Evolutionary conservation across 1,139 yeast genomes (phyloP).

Genomic region (Saccharomyces hybrid): DNA sequence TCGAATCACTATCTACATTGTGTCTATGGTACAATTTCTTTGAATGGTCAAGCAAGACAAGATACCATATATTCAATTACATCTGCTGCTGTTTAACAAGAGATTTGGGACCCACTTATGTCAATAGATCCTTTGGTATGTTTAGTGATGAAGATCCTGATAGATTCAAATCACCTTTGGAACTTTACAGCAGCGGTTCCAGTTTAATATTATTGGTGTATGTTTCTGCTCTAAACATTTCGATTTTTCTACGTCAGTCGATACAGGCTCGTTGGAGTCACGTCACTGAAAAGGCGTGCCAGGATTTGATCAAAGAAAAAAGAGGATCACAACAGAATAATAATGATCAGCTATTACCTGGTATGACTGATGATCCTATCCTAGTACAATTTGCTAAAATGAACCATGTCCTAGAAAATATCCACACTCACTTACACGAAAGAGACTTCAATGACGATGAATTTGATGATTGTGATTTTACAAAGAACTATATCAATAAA

Average conservation of each 20-base stretch:
- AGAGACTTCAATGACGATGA: constrained; percentile 22
- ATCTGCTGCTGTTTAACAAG: constrained; percentile 63
- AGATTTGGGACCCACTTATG: constrained; percentile 62
- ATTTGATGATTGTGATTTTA: constrained; percentile 17
- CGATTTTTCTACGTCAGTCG: constrained; percentile 32
- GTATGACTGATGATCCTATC: constrained; percentile 32
- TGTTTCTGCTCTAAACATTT: constrained; percentile 32
- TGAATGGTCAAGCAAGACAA: constrained; percentile 69
- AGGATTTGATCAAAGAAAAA: constrained; percentile 15
- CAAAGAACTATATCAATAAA: constrained; percentile 12
- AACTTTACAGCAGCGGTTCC: constrained; percentile 19
- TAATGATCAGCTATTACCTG: constrained; percentile 29
- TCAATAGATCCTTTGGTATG: constrained; percentile 19
- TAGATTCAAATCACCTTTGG: constrained; percentile 13
- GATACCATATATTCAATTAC: constrained; percentile 62
- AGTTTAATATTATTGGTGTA: constrained; percentile 32
- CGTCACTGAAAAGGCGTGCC: constrained; percentile 17
- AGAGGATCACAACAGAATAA: constrained; percentile 3
- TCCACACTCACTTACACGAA: constrained; percentile 43
- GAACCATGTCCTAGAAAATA: constrained; percentile 54
- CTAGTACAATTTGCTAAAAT: constrained; percentile 56
- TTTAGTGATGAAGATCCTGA: constrained; percentile 18
- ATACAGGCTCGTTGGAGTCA: constrained; percentile 26
- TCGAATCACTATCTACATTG: constrained; percentile 53
- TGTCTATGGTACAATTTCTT: constrained; percentile 81